Evolutionary conservation across 1,139 yeast species (phyloP), one percentile per base, ranked within the genome.

Genomic region (Candida sp.): DNA sequence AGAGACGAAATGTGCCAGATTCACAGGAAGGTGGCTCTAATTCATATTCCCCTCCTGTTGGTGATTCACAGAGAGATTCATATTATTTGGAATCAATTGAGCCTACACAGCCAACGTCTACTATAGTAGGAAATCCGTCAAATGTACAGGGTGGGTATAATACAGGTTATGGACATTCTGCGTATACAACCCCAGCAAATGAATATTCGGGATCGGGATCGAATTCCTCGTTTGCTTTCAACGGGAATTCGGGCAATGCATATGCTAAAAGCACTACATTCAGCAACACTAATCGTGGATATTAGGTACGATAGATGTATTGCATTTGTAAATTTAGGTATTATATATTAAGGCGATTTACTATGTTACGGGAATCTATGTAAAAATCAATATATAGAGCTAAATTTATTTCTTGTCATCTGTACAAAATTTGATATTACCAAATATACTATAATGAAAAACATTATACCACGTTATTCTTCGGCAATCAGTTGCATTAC

Each of bases 391-490:
- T n/a, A n/a, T n/a, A n/a, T n/a, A n/a, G n/a, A n/a, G n/a, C n/a
- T n/a, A n/a, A n/a, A 7, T 35, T 33, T 21, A 11, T 9, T 29
- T 25, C 19, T 41, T 27, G 36, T 35, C 39, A 15, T 49, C 46
- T 8, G 55, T 44, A 53, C 80, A 75, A 49, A 75, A 70, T 36
- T 65, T 68, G 4, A 74, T 74, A 44, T 66, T 70, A 0, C 80
- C 80, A 54, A 75, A 75, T 21, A 75, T 61, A 42, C 77, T 68
- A 43, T 74, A 75, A 48, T 69, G 77, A 51, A 76, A 70, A 1
- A 75, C 69, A 46, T 69, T 75, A 43, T 56, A 70, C 81, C 81
- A 76, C 1, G 79, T 75, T 11, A 75, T 68, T n/a, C 66, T 67
- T 42, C 68, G 73, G 56, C 81, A 76, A 35, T 60, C 52, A 9